Percentiles rank a stretch among this genome's conserved stretches.
Evolutionary conservation across 2,329 filamentous ascomycete genomes (phyloP).

Genomic region (Verticillium zaregamsianum): DNA sequence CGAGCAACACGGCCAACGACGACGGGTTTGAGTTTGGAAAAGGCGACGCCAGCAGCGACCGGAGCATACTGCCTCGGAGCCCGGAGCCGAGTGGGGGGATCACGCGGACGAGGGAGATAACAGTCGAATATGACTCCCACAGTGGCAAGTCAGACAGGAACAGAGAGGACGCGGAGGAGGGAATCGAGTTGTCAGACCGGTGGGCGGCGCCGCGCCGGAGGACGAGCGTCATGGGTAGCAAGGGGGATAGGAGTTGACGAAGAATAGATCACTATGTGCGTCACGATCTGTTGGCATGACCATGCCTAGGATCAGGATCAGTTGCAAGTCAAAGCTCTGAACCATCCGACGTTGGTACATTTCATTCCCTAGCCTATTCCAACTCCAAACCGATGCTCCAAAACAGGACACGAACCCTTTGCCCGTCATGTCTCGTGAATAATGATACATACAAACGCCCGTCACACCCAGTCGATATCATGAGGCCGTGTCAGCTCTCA

Average conservation of each 20-base stretch:
- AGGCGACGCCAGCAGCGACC: conserved; percentile 6
- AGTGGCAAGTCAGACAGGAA: not conserved
- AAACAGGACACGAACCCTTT: not conserved
- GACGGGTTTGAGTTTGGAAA: not conserved
- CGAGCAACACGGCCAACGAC: not conserved
- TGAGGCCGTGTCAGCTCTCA: not conserved
- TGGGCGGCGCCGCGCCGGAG: not conserved
- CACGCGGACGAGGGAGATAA: conserved; percentile 11
- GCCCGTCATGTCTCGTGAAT: not conserved
- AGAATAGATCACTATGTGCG: too few species aligned
- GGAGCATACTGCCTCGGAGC: conserved; percentile 9
- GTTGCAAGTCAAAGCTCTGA: not conserved
- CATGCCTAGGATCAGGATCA: not conserved
- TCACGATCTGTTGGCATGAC: too few species aligned
- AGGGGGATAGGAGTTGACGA: not conserved
- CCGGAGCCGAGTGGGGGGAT: conserved; percentile 7
- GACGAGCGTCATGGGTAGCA: not conserved
- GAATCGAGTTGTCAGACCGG: not conserved
- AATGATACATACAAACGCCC: not conserved
- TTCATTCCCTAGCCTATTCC: not conserved
- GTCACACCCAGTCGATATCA: not conserved
- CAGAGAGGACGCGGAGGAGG: not conserved
- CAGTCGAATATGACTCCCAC: conserved; percentile 9
- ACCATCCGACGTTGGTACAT: not conserved
- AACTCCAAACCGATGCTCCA: not conserved